phyloP scores from a whole-genome alignment of 306 rosid species.

The Casuarina glauca region DNA sequence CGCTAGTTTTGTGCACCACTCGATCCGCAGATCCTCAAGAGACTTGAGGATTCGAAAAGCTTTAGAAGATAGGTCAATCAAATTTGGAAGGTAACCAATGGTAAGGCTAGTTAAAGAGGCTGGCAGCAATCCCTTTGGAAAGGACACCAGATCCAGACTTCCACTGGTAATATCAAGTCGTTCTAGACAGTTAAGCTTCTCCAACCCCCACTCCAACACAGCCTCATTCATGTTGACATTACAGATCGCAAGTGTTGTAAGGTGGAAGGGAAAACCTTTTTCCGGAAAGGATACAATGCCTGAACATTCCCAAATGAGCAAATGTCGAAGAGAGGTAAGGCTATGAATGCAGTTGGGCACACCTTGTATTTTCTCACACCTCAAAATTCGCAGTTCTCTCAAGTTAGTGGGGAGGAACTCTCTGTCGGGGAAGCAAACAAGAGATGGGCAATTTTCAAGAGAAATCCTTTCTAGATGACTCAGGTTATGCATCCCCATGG shows the following conservation, averaged over 20 bases:
- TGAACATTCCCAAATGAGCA: slow-evolving; percentile 3
- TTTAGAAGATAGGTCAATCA: background rate
- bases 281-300: background rate
- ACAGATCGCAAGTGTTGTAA: background rate
- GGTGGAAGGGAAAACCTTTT: slow-evolving; percentile 20
- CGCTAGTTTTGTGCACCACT: background rate
- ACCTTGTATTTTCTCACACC: slow-evolving; percentile 11
- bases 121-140: slow-evolving; percentile 16
- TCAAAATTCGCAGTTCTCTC: background rate
- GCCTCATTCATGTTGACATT: slow-evolving; percentile 1
- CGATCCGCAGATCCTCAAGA: background rate
- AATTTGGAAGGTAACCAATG: background rate
- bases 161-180: background rate
- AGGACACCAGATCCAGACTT: slow-evolving; percentile 6
- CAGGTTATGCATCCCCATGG: slow-evolving; percentile 17
- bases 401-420: background rate
- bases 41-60: slow-evolving; percentile 28
- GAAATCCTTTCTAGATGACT: background rate
- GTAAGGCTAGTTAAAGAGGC: background rate
- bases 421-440: slow-evolving; percentile 13
- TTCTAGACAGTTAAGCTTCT: slow-evolving; percentile 22
- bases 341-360: slow-evolving; percentile 8
- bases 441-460: slow-evolving; percentile 6
- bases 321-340: slow-evolving; percentile 10
- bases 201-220: slow-evolving; percentile 17